A percentile compares a stretch with the other conserved stretches of the same genome.
Conservation (phyloP, 2,329 filamentous ascomycete genomes). For the Coniella vitis region DNA sequence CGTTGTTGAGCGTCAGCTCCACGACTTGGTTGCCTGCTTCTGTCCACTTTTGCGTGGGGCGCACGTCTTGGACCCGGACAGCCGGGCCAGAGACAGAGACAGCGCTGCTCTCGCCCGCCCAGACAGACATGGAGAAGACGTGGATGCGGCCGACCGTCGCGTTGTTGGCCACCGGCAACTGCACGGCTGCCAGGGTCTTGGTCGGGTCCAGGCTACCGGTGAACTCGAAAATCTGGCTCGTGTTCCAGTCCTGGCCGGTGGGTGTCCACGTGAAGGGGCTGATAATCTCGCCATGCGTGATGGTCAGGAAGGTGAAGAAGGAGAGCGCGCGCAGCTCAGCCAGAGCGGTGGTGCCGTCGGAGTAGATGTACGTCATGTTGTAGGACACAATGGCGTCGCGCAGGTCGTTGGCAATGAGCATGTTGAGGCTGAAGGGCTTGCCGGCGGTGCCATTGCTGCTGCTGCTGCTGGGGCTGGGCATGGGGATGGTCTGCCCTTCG, state of each 20-base stretch:
- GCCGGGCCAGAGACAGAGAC: background rate
- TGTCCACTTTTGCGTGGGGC: constrained; percentile 37
- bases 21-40: constrained; percentile 30
- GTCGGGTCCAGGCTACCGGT: constrained; percentile 30
- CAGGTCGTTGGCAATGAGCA: constrained; percentile 36
- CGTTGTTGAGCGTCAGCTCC: constrained; percentile 33
- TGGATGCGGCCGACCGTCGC: constrained; percentile 32
- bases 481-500: constrained; percentile 30
- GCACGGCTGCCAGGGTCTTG: constrained; percentile 32
- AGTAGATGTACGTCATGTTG: constrained; percentile 35
- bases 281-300: constrained; percentile 39
- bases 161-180: constrained; percentile 32
- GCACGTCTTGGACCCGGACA: constrained; percentile 31
- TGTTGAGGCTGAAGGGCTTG: constrained; percentile 27
- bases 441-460: background rate
- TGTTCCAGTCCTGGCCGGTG: constrained; percentile 35
- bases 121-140: constrained; percentile 35
- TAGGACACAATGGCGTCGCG: constrained; percentile 31
- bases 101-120: constrained; percentile 14
- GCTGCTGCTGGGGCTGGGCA: constrained; percentile 15
- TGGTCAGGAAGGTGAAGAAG: constrained; percentile 37
- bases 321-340: constrained; percentile 37
- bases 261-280: constrained; percentile 34
- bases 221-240: constrained; percentile 38
- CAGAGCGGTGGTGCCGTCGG: constrained; percentile 31